These are phyloP conservation scores for Zygosaccharomyces pseudobailii DNA, from an alignment of 1,139 yeast genomes.

Conservation along the genomic window DNA sequence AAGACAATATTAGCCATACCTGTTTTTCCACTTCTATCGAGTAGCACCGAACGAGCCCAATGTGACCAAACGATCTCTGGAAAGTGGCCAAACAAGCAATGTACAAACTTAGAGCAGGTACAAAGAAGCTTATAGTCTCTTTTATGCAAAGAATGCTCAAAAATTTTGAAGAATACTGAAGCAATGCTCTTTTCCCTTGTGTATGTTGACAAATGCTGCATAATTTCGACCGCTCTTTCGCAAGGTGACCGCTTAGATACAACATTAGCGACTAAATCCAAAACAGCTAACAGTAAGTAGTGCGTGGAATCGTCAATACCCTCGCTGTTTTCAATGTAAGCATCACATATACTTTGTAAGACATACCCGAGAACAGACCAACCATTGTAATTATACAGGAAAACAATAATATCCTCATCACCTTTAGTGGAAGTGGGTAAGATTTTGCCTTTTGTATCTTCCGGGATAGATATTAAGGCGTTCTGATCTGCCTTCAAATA, in stretches of 20 bases:
- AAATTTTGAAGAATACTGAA: constrained; percentile 58
- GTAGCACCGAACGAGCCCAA: constrained; percentile 58
- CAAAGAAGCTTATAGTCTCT: constrained; percentile 48
- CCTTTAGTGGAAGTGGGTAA: constrained; percentile 42
- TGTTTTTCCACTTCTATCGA: constrained; percentile 64
- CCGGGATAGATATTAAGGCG: constrained; percentile 39
- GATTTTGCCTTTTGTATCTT: constrained; percentile 69
- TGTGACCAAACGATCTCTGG: constrained; percentile 79
- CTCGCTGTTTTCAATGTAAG: constrained; percentile 31
- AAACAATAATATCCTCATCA: constrained; percentile 54
- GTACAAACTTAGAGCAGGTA: constrained; percentile 48
- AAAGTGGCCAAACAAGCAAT: constrained; percentile 44
- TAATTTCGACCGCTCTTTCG: constrained; percentile 40
- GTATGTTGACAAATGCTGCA: constrained; percentile 51
- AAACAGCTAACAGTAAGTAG: constrained; percentile 43
- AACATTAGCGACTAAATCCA: constrained; percentile 49
- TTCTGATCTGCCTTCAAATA: constrained; percentile 40
- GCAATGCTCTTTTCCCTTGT: constrained; percentile 65
- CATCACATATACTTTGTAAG: constrained; percentile 54
- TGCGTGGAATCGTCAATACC: constrained; percentile 28
- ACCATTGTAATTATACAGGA: constrained; percentile 72
- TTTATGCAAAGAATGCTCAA: constrained; percentile 63
- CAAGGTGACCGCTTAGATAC: constrained; percentile 40
- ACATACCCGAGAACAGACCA: constrained; percentile 83
- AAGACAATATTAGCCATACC: constrained; percentile 60